Conservation (phyloP, 129 eudicot genomes). For the carrot (Daucus carota) region DH1_v3.0 NC_030381.2:55851001-55851500, state of each 20-base stretch:
- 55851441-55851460: slow-evolving; percentile 53
- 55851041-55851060: neutral
- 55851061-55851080: neutral
- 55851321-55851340: slow-evolving; percentile 32
- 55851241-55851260: slow-evolving; percentile 36
- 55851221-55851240: slow-evolving; percentile 50
- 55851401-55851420: slow-evolving; percentile 63
- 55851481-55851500: slow-evolving; percentile 46
- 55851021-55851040: neutral
- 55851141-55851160: neutral
- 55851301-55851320: slow-evolving; percentile 42
- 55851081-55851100: neutral
- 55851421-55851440: slow-evolving; percentile 52
- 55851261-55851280: slow-evolving; percentile 48
- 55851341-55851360: slow-evolving; percentile 43
- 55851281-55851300: slow-evolving; percentile 40
- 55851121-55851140: neutral
- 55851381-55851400: slow-evolving; percentile 55
- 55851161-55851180: neutral
- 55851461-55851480: slow-evolving; percentile 64
- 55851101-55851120: neutral
- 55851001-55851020: neutral
- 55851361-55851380: slow-evolving; percentile 37
- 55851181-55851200: slow-evolving; percentile 17
- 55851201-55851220: slow-evolving; percentile 51